Percentiles rank a stretch among this genome's conserved stretches.
Evolutionary conservation across 345 rosid species (phyloP).

Genomic region (Melaleuca alternifolia): DNA sequence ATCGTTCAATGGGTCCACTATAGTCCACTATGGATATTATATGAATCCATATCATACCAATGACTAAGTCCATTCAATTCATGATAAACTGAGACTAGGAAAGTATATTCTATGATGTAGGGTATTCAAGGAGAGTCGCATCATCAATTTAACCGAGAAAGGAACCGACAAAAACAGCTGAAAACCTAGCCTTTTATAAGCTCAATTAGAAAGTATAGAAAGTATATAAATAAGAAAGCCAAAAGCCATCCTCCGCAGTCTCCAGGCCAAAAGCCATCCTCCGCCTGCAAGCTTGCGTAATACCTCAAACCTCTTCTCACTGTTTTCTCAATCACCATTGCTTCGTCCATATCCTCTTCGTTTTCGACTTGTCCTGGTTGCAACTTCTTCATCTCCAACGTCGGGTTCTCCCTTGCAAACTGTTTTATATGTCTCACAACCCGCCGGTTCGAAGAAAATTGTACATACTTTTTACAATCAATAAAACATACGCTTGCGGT

Average conservation of each 20-base stretch:
- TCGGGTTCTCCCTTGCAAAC: conserved; percentile 25
- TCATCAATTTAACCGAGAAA: not conserved
- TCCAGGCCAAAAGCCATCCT: conserved; percentile 76
- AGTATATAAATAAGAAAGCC: too few species aligned
- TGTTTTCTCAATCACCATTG: conserved; percentile 11
- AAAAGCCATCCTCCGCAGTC: conserved; percentile 56
- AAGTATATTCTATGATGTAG: not conserved
- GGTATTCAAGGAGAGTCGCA: not conserved
- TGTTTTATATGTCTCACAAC: not conserved
- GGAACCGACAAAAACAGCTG: not conserved
- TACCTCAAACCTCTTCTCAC: conserved; percentile 36
- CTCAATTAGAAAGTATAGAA: not conserved
- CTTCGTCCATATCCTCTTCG: conserved; percentile 14
- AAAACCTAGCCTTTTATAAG: not conserved
- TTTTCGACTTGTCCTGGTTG: not conserved
- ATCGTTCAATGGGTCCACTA: not conserved
- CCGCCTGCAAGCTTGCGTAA: conserved; percentile 41
- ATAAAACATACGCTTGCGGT: not conserved
- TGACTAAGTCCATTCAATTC: not conserved
- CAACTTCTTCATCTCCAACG: not conserved
- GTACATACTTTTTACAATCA: not conserved
- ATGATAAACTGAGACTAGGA: not conserved
- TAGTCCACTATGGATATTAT: too few species aligned
- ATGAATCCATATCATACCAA: not conserved
- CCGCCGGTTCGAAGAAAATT: not conserved